Percentiles rank a stretch among this genome's conserved stretches.
Conservation (phyloP, 371 early-diverging fungal species). For the Cladochytrium tenue region DNA sequence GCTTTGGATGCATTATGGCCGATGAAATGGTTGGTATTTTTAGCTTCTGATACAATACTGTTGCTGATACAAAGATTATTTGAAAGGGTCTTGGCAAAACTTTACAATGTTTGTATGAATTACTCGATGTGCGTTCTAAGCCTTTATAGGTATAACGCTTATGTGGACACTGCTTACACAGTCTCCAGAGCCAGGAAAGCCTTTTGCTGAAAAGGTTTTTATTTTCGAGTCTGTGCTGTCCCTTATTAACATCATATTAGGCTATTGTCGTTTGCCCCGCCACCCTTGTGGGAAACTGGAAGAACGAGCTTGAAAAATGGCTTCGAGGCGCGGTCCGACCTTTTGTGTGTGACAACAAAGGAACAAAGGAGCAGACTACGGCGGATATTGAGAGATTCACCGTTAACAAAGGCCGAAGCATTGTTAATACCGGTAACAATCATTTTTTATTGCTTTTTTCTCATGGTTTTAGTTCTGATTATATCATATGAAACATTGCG, state of each 20-base stretch:
- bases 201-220: slow-evolving; percentile 83
- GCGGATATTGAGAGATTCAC: slow-evolving; percentile 80
- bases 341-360: slow-evolving; percentile 82
- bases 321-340: slow-evolving; percentile 80
- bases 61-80: slow-evolving; percentile 1
- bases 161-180: slow-evolving; percentile 93
- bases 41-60: neutral
- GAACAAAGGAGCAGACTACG: slow-evolving; percentile 81
- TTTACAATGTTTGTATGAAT: slow-evolving; percentile 35
- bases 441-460: neutral
- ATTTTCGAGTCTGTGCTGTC: neutral
- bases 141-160: slow-evolving; percentile 73
- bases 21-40: slow-evolving; percentile 86
- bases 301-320: slow-evolving; percentile 76
- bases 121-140: neutral
- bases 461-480: slow-evolving; percentile 69
- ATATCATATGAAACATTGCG: slow-evolving; percentile 94
- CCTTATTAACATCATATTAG: slow-evolving; percentile 17
- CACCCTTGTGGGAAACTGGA: slow-evolving; percentile 58
- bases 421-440: slow-evolving; percentile 73
- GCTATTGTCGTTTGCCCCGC: slow-evolving; percentile 59
- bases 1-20: slow-evolving; percentile 93
- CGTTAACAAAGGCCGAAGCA: slow-evolving; percentile 74
- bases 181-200: slow-evolving; percentile 83
- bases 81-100: slow-evolving; percentile 89